These are phyloP conservation scores for Apiotrichum domesticum DNA, from an alignment of 1,284 basidiomycete genomes.

Conservation along the genomic window DNA sequence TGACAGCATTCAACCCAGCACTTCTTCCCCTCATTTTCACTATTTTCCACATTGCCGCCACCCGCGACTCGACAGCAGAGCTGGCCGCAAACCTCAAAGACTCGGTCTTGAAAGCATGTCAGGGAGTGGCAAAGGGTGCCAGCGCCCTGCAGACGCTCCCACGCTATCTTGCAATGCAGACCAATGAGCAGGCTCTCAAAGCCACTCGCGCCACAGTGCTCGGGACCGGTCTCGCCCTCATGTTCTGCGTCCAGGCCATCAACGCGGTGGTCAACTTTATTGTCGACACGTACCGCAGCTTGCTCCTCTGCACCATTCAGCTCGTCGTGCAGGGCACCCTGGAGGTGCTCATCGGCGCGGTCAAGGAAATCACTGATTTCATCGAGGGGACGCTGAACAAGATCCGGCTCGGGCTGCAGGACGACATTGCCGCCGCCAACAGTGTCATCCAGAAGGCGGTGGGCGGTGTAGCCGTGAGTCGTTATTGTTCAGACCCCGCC, in stretches of 20 bases:
- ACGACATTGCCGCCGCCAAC: slow-evolving; percentile 63
- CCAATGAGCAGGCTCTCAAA: slow-evolving; percentile 69
- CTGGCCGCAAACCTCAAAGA: slow-evolving; percentile 65
- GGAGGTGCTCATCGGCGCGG: slow-evolving; percentile 70
- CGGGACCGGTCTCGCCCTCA: slow-evolving; percentile 64
- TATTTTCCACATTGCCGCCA: slow-evolving; percentile 69
- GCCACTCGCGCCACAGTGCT: slow-evolving; percentile 72
- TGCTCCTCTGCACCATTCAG: slow-evolving; percentile 87
- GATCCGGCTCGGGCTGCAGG: slow-evolving; percentile 64
- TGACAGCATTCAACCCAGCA: slow-evolving; percentile 61
- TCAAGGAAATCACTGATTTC: slow-evolving; percentile 67
- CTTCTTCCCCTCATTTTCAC: slow-evolving; percentile 81
- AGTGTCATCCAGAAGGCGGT: slow-evolving; percentile 61
- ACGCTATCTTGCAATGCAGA: slow-evolving; percentile 73
- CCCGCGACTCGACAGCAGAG: slow-evolving; percentile 57
- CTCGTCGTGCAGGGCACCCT: slow-evolving; percentile 77
- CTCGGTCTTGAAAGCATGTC: slow-evolving; percentile 69
- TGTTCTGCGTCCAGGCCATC: slow-evolving; percentile 64
- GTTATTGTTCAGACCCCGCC: too few relatives aligned
- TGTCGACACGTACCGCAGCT: slow-evolving; percentile 82
- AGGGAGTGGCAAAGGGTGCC: slow-evolving; percentile 74
- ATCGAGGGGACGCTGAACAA: slow-evolving; percentile 58
- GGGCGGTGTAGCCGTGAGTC: slow-evolving; percentile 48
- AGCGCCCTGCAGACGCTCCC: slow-evolving; percentile 77
- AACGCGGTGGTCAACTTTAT: slow-evolving; percentile 85